Evolutionary conservation across 106 monocot species (phyloP).

Genomic region (Ottelia alismoides): DNA sequence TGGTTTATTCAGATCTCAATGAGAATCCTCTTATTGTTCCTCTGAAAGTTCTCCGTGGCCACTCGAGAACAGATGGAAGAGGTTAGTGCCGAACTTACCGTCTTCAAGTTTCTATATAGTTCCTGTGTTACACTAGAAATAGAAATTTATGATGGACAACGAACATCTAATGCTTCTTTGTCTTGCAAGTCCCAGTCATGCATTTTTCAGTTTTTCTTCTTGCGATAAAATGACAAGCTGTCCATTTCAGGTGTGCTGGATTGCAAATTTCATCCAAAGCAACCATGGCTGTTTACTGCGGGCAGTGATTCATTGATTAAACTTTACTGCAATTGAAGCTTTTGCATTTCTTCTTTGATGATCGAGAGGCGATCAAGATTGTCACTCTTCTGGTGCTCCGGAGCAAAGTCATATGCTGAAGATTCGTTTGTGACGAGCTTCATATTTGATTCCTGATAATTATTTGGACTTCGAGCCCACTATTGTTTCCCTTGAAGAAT

Average conservation of each 20-base stretch:
- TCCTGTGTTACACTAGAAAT: neutral
- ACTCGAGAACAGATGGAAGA: slow-evolving; percentile 33
- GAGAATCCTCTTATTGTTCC: slow-evolving; percentile 95
- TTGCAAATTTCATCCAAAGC: slow-evolving; percentile 90
- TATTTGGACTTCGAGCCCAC: no score
- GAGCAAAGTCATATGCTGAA: no score
- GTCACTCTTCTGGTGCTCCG: no score
- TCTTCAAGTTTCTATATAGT: neutral
- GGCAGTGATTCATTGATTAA: slow-evolving; percentile 84
- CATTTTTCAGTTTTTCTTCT: no score
- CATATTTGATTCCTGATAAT: no score
- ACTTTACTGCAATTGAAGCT: slow-evolving; percentile 66
- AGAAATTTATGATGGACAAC: neutral
- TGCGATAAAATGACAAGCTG: no score
- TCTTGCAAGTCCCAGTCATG: neutral
- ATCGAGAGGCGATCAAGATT: no score
- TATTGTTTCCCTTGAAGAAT: no score
- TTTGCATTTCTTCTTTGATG: neutral
- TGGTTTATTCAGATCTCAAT: slow-evolving; percentile 97
- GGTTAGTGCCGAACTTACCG: slow-evolving; percentile 21
- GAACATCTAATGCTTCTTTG: neutral
- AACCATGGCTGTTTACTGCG: slow-evolving; percentile 95
- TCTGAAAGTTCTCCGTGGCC: slow-evolving; percentile 90
- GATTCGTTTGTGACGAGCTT: no score
- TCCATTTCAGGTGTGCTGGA: slow-evolving; percentile 65